Evolutionary conservation across 345 rosid genomes (phyloP).

Genomic region (Diplotaxis tenuifolia): DNA sequence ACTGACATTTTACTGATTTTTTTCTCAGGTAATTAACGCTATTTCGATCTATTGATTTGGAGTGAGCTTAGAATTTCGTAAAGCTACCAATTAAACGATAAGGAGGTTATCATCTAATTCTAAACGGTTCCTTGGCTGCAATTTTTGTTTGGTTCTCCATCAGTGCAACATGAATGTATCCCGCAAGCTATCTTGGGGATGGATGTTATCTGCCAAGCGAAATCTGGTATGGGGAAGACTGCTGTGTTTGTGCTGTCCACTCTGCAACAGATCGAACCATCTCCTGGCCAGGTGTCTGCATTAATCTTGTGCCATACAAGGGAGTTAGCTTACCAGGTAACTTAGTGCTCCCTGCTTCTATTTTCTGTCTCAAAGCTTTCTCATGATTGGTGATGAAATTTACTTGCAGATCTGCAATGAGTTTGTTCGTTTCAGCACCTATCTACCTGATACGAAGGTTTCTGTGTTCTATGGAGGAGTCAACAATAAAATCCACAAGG

Average conservation of each 20-base stretch:
- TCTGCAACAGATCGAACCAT: slow-evolving; percentile 88
- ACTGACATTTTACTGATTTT: neutral
- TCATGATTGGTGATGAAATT: neutral
- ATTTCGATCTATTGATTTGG: slow-evolving; percentile 54
- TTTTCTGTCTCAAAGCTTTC: neutral
- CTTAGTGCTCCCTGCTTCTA: neutral
- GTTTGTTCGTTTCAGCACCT: slow-evolving; percentile 95
- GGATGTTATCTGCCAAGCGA: slow-evolving; percentile 99
- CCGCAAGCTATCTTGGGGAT: slow-evolving; percentile 98
- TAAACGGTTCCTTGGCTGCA: slow-evolving; percentile 63
- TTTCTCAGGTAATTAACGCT: slow-evolving; percentile 11
- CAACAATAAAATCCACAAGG: slow-evolving; percentile 83
- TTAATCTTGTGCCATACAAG: slow-evolving; percentile 94
- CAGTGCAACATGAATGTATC: slow-evolving; percentile 99
- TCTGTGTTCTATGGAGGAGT: slow-evolving; percentile 98
- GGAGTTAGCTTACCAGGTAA: slow-evolving; percentile 95
- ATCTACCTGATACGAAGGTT: slow-evolving; percentile 83
- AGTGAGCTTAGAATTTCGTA: slow-evolving; percentile 61
- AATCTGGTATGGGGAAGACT: slow-evolving; percentile 99
- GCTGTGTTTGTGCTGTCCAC: slow-evolving; percentile 92
- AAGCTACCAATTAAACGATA: slow-evolving; percentile 63
- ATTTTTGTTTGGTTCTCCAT: slow-evolving; percentile 78
- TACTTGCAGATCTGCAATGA: slow-evolving; percentile 81
- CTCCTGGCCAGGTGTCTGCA: slow-evolving; percentile 89
- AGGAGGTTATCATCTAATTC: slow-evolving; percentile 74